Percentiles rank a stretch among this genome's conserved stretches.
These are phyloP conservation scores for Samsoniella hepiali DNA, from an alignment of 2,329 filamentous ascomycete species.

Conservation along the genomic window DNA sequence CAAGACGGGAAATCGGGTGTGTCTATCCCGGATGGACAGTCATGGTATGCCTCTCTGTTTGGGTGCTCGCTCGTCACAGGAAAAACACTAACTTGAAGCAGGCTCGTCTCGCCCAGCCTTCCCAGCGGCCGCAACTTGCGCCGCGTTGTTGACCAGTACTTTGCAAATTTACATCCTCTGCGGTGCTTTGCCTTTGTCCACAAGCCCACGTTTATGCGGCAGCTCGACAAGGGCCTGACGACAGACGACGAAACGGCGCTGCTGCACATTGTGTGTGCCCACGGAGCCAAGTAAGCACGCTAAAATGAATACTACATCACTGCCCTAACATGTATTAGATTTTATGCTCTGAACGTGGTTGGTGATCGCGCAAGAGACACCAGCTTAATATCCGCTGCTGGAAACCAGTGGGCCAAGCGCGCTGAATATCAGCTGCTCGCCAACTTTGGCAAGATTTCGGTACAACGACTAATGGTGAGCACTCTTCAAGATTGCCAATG, in stretches of 20 bases:
- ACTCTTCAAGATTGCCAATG: background rate
- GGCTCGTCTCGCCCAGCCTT: constrained; percentile 34
- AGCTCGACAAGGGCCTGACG: constrained; percentile 36
- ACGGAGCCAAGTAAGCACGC: constrained; percentile 35
- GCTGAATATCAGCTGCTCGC: constrained; percentile 36
- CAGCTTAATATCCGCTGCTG: constrained; percentile 32
- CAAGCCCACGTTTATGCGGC: constrained; percentile 38
- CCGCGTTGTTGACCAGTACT: constrained; percentile 37
- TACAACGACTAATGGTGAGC: constrained; percentile 38
- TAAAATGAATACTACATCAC: background rate
- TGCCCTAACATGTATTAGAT: constrained; percentile 28
- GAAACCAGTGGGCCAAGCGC: constrained; percentile 37
- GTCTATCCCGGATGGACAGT: constrained; percentile 17
- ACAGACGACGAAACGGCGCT: constrained; percentile 37
- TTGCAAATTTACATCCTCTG: constrained; percentile 39
- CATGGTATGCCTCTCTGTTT: constrained; percentile 19
- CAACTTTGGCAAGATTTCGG: constrained; percentile 39
- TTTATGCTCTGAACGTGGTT: constrained; percentile 31
- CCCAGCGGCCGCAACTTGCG: constrained; percentile 35
- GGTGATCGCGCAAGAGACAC: constrained; percentile 31
- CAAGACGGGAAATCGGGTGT: constrained; percentile 10
- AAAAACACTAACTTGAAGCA: constrained; percentile 20
- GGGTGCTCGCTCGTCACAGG: background rate
- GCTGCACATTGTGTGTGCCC: constrained; percentile 37
- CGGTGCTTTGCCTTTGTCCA: constrained; percentile 41